A percentile compares a stretch with the other conserved stretches of the same genome.
These are phyloP conservation scores for Rosa lucieae DNA, from an alignment of 306 rosid species.

Conservation along the genomic window DNA sequence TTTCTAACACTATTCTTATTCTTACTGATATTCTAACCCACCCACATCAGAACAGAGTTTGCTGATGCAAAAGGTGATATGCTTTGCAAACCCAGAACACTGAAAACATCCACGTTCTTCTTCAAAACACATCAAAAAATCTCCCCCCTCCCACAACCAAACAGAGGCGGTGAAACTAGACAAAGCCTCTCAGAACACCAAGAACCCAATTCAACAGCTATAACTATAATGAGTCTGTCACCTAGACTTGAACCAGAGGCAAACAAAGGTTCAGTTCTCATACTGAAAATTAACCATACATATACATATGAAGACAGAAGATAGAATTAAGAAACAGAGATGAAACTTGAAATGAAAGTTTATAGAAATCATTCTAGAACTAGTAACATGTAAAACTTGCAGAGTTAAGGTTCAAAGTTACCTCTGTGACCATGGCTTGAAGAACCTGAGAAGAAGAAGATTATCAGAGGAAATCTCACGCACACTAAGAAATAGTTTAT, in stretches of 20 bases:
- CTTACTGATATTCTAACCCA: not conserved
- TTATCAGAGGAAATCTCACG: conserved; percentile 30
- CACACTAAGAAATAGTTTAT: not conserved
- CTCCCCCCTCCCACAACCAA: not conserved
- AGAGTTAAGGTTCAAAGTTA: conserved; percentile 23
- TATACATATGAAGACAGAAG: not conserved
- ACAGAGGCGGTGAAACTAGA: not conserved
- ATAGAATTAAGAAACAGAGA: conserved; percentile 20
- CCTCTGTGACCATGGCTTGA: conserved; percentile 57
- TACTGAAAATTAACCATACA: conserved; percentile 6
- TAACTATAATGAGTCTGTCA: not conserved
- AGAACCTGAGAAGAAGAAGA: conserved; percentile 37
- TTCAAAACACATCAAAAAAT: conserved; percentile 20
- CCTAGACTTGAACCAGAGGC: conserved; percentile 11
- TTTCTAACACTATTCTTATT: not conserved
- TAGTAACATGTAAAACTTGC: not conserved
- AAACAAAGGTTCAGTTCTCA: conserved; percentile 23
- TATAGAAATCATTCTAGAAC: conserved; percentile 15
- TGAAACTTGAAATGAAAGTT: not conserved
- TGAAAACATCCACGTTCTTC: conserved; percentile 1
- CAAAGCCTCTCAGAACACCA: not conserved
- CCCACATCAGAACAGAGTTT: not conserved
- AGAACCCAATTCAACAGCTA: conserved; percentile 12
- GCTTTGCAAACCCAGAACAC: not conserved
- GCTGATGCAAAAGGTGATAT: not conserved